phyloP scores from a whole-genome alignment of 768 basidiomycete genomes.

The Pulveroboletus sp. region DNA sequence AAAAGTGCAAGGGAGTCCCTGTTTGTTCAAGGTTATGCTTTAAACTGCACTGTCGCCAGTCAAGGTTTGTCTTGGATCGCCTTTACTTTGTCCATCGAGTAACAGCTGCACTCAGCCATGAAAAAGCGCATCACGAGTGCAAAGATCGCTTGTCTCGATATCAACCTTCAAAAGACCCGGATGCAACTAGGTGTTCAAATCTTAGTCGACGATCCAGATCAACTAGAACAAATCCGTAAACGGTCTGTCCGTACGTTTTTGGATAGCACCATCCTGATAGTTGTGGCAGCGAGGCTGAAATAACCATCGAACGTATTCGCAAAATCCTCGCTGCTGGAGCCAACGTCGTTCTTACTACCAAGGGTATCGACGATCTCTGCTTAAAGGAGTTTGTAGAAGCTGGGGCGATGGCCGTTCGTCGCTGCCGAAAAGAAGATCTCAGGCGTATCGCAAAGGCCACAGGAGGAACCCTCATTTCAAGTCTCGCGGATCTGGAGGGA shows the following conservation, averaged over 20 bases:
- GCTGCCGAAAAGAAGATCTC: constrained; percentile 97
- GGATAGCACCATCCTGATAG: constrained; percentile 10
- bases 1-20: constrained; percentile 92
- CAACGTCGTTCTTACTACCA: constrained; percentile 95
- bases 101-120: constrained; percentile 66
- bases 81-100: neutral
- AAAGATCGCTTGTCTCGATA: constrained; percentile 98
- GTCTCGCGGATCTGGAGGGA: constrained; percentile 93
- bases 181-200: constrained; percentile 99
- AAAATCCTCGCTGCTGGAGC: constrained; percentile 96
- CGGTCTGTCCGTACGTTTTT: constrained; percentile 48
- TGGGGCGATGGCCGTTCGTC: constrained; percentile 96
- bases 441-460: constrained; percentile 96
- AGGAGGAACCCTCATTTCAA: constrained; percentile 89
- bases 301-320: constrained; percentile 91
- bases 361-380: constrained; percentile 97
- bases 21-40: constrained; percentile 93
- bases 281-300: constrained; percentile 79
- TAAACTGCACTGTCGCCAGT: constrained; percentile 98
- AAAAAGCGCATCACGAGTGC: constrained; percentile 90
- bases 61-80: constrained; percentile 65
- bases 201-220: constrained; percentile 92
- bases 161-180: constrained; percentile 92
- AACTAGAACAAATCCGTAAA: constrained; percentile 93
- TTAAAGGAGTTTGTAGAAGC: constrained; percentile 99